phyloP scores from a whole-genome alignment of 345 rosid genomes.

The Viola odorata region DNA sequence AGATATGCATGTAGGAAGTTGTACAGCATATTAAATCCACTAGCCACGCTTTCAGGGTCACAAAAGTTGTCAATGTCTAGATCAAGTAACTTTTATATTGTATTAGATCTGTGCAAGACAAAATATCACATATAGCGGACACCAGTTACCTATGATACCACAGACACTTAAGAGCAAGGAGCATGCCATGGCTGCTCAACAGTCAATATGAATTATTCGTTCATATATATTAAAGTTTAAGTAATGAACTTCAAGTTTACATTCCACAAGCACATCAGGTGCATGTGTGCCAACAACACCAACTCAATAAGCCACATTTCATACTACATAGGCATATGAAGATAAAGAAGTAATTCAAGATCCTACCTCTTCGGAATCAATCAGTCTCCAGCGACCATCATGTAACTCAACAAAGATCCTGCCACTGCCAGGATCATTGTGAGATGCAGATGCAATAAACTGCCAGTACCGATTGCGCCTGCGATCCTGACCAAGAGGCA shows the following conservation, averaged over 20 bases:
- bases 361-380: conserved; percentile 71
- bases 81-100: not conserved
- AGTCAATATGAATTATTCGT: not conserved
- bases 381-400: conserved; percentile 73
- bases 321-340: too few relatives aligned
- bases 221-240: too few relatives aligned
- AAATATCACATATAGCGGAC: conserved; percentile 6
- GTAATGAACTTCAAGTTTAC: too few relatives aligned
- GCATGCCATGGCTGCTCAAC: not conserved
- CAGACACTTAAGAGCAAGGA: not conserved
- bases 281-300: too few relatives aligned
- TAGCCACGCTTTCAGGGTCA: conserved; percentile 2
- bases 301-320: too few relatives aligned
- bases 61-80: not conserved
- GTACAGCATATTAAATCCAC: not conserved
- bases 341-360: too few relatives aligned
- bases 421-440: conserved; percentile 79
- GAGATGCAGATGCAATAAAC: conserved; percentile 62
- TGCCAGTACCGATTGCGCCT: conserved; percentile 89
- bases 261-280: too few relatives aligned
- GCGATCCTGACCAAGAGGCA: conserved; percentile 90
- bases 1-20: not conserved
- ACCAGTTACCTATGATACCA: conserved; percentile 5
- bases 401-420: conserved; percentile 75
- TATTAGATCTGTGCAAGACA: not conserved